Percentiles rank a stretch among this genome's conserved stretches.
phyloP scores from a whole-genome alignment of 2,329 filamentous ascomycete species.

The Ophiostoma australiae region DNA sequence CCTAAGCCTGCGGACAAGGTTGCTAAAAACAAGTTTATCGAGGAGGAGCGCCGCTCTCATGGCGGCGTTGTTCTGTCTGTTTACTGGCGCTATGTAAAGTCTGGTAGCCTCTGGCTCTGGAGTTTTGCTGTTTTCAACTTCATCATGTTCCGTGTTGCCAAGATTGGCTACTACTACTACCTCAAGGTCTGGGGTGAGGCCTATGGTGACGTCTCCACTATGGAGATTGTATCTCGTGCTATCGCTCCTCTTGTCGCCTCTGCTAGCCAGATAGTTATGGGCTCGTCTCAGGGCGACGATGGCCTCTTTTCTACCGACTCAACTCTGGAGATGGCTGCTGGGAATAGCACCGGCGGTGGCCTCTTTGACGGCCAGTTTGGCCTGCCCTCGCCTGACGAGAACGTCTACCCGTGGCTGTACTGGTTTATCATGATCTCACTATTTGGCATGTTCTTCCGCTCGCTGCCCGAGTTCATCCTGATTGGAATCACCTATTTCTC shows the following conservation, averaged over 20 bases:
- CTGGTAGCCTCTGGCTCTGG: slow-evolving; percentile 74
- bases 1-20: slow-evolving; percentile 43
- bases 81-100: slow-evolving; percentile 81
- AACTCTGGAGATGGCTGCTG: background rate
- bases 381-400: slow-evolving; percentile 60
- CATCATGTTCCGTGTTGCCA: slow-evolving; percentile 56
- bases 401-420: slow-evolving; percentile 70
- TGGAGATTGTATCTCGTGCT: slow-evolving; percentile 19
- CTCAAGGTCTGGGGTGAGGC: slow-evolving; percentile 83
- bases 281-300: background rate
- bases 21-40: slow-evolving; percentile 66
- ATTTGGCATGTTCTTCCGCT: slow-evolving; percentile 54
- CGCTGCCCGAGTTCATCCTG: slow-evolving; percentile 61
- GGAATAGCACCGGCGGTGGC: slow-evolving; percentile 14
- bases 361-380: slow-evolving; percentile 34
- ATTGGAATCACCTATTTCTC: slow-evolving; percentile 75
- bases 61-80: slow-evolving; percentile 71
- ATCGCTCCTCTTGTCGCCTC: slow-evolving; percentile 20
- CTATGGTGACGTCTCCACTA: slow-evolving; percentile 44
- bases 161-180: slow-evolving; percentile 69
- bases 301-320: background rate
- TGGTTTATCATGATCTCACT: slow-evolving; percentile 64
- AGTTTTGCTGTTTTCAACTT: slow-evolving; percentile 58
- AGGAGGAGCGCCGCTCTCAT: slow-evolving; percentile 68
- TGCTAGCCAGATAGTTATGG: slow-evolving; percentile 7